phyloP scores from a whole-genome alignment of 1,139 yeast species.

The Zygosaccharomyces pseudobailii region DNA sequence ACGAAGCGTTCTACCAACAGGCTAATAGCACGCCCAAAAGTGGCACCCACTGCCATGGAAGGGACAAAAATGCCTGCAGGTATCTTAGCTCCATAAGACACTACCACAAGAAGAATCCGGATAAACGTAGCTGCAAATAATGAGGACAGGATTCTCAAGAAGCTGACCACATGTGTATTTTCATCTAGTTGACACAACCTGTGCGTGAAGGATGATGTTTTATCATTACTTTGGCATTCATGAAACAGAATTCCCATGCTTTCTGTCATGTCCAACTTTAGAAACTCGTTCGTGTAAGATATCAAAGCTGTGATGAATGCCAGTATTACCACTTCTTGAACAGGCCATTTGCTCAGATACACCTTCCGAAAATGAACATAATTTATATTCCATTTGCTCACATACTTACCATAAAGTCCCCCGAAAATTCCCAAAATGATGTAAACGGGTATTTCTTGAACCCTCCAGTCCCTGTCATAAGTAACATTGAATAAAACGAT shows the following conservation, averaged over 20 bases:
- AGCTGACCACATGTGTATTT: slow-evolving; percentile 27
- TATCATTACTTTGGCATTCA: slow-evolving; percentile 55
- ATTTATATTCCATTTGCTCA: slow-evolving; percentile 72
- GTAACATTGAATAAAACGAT: slow-evolving; percentile 85
- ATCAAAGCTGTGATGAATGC: slow-evolving; percentile 68
- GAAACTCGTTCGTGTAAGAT: slow-evolving; percentile 78
- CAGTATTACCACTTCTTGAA: slow-evolving; percentile 66
- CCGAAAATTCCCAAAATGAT: slow-evolving; percentile 82
- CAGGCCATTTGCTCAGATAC: slow-evolving; percentile 43
- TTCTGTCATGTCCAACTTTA: slow-evolving; percentile 89
- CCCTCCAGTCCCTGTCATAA: slow-evolving; percentile 83
- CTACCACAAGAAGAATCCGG: slow-evolving; percentile 64
- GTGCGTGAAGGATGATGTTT: slow-evolving; percentile 39
- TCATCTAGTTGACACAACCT: slow-evolving; percentile 49
- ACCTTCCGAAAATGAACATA: slow-evolving; percentile 76
- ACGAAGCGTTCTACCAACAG: slow-evolving; percentile 47
- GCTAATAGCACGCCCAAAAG: slow-evolving; percentile 84
- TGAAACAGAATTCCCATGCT: slow-evolving; percentile 86
- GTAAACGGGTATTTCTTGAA: slow-evolving; percentile 78
- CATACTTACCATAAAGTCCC: slow-evolving; percentile 80
- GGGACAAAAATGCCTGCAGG: slow-evolving; percentile 98
- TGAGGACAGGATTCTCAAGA: slow-evolving; percentile 40
- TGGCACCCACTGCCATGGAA: slow-evolving; percentile 94
- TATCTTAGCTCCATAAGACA: slow-evolving; percentile 87
- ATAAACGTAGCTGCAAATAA: slow-evolving; percentile 67